Conservation (phyloP, 202 grass and related monocot species). For the Zizania palustris region DNA sequence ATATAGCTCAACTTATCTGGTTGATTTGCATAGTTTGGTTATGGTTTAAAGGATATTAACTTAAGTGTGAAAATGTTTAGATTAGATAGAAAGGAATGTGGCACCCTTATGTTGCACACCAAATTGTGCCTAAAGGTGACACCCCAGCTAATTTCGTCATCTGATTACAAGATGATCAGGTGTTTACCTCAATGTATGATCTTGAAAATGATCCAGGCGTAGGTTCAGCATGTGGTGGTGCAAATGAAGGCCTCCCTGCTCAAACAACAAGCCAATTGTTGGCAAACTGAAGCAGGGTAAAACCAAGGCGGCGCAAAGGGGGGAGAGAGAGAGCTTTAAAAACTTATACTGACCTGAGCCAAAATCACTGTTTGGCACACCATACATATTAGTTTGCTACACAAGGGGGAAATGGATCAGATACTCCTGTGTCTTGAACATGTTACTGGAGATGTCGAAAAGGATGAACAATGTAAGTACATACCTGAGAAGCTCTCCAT, state of each 20-base stretch:
- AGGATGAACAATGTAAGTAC: conserved; percentile 17
- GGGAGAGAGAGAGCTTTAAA: conserved; percentile 2
- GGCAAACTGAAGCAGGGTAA: conserved; percentile 12
- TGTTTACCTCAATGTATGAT: conserved; percentile 43
- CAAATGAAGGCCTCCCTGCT: conserved; percentile 63
- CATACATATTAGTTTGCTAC: conserved; percentile 61
- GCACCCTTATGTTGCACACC: neutral
- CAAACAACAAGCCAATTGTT: conserved; percentile 9
- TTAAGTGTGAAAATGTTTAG: conserved; percentile 7
- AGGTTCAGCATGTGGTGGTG: conserved; percentile 50
- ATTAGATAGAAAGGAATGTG: neutral
- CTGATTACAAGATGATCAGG: conserved; percentile 5
- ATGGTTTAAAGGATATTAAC: neutral
- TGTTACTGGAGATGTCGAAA: neutral
- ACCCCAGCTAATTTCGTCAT: conserved; percentile 27
- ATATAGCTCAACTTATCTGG: neutral
- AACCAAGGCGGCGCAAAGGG: neutral
- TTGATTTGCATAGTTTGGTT: neutral
- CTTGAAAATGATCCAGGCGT: conserved; percentile 46
- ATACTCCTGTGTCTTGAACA: conserved; percentile 25
- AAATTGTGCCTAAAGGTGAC: neutral
- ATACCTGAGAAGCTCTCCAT: conserved; percentile 72
- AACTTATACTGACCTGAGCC: conserved; percentile 42
- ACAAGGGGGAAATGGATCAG: conserved; percentile 31
- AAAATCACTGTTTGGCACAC: conserved; percentile 51